Conservation (phyloP, 2,329 filamentous ascomycete species). For the Nemania serpens region DNA sequence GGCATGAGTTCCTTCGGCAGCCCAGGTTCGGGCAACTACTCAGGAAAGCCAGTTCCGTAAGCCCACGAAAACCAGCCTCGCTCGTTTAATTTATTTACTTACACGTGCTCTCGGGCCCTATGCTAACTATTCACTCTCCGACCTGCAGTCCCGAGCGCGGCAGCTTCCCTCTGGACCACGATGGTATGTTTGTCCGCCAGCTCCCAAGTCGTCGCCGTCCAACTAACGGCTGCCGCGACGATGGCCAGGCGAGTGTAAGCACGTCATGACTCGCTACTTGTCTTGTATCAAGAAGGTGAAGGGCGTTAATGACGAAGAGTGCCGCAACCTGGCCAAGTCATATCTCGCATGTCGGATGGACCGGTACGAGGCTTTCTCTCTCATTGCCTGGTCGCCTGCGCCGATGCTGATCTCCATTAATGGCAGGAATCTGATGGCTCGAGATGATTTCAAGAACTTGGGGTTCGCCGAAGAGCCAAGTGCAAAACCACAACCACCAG, state of each 20-base stretch:
- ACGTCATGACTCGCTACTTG: slow-evolving; percentile 83
- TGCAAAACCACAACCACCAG: slow-evolving; percentile 28
- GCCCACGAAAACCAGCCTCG: not conserved
- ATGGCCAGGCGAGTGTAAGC: slow-evolving; percentile 82
- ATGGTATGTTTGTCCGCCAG: slow-evolving; percentile 57
- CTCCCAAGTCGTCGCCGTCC: not conserved
- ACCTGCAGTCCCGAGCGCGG: slow-evolving; percentile 79
- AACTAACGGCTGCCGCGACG: slow-evolving; percentile 53
- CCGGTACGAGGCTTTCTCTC: slow-evolving; percentile 60
- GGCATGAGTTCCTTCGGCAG: slow-evolving; percentile 41
- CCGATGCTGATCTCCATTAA: slow-evolving; percentile 2
- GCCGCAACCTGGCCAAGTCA: slow-evolving; percentile 81
- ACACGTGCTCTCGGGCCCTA: not conserved
- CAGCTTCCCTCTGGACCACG: slow-evolving; percentile 95
- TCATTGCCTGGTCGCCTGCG: not conserved
- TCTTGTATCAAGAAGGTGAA: slow-evolving; percentile 82
- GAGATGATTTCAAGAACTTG: slow-evolving; percentile 91
- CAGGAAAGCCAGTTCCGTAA: not conserved
- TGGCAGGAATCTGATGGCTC: slow-evolving; percentile 88
- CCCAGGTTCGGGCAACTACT: slow-evolving; percentile 37
- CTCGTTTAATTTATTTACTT: not conserved
- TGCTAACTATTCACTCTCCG: slow-evolving; percentile 6
- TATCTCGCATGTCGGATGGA: slow-evolving; percentile 96
- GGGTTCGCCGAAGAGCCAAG: slow-evolving; percentile 64
- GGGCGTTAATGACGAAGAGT: slow-evolving; percentile 85